phyloP scores from a whole-genome alignment of 106 monocot genomes.

The Acorus calamus region DNA sequence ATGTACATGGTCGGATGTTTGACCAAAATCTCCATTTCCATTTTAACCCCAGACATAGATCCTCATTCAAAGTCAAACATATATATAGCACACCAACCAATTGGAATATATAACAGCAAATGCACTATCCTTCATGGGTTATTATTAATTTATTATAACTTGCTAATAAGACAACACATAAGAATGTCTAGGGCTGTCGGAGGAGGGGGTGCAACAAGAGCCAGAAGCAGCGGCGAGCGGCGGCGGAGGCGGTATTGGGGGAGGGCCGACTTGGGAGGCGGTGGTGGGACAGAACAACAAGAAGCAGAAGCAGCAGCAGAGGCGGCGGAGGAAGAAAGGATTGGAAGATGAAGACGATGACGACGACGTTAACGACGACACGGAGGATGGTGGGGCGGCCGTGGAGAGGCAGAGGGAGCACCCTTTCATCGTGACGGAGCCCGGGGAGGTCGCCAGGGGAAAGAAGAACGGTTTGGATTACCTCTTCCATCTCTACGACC shows the following conservation, averaged over 20 bases:
- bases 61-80: too few relatives aligned
- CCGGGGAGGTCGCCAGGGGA: constrained; percentile 90
- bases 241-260: constrained; percentile 26
- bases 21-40: too few relatives aligned
- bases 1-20: too few relatives aligned
- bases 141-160: too few relatives aligned
- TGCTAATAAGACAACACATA: too few relatives aligned
- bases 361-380: constrained; percentile 13
- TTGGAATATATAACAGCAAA: too few relatives aligned
- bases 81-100: too few relatives aligned
- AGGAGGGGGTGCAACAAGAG: constrained; percentile 61
- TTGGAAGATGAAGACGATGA: constrained; percentile 12
- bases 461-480: constrained; percentile 99
- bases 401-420: constrained; percentile 84
- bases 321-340: constrained; percentile 12
- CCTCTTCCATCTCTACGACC: constrained; percentile 89
- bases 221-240: constrained; percentile 53
- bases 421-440: constrained; percentile 96
- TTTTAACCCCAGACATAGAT: too few relatives aligned
- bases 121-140: too few relatives aligned
- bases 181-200: constrained; percentile 45
- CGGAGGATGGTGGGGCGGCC: constrained; percentile 11
- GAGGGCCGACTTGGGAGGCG: background rate
- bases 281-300: constrained; percentile 3
- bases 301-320: constrained; percentile 15